Base-by-base conservation (phyloP, 345 rosid species). In the Leavenworthia alabamica region DNA sequence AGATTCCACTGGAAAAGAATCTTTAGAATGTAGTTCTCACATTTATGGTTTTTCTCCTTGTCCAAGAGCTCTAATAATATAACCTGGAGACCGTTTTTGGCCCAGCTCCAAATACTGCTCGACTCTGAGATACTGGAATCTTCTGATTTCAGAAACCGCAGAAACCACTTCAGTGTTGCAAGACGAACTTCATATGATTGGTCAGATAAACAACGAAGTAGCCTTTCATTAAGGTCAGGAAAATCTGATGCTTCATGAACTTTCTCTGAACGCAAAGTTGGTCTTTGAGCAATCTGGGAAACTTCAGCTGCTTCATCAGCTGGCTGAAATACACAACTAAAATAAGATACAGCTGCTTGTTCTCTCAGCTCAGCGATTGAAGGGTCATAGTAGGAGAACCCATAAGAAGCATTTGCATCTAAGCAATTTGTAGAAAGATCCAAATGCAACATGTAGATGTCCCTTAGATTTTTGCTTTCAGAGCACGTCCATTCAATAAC, bases 161-260 rank as follows among this genome's bases (percentile, higher is more conserved):
- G 75, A 62, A 89, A 73, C 97, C 97, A 92, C 72, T 92, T 89
- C 64, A 92, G 62, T 66, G 97, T 86, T 64, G 84, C 82, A 43
- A 83, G 84, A 54, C 88, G 89, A 78, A 89, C 94, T 78, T 92
- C 99, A 78, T 86, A 92, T 20, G 85, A 82, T 41, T 88, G 83
- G 73, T 89, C 93, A 48, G 83, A 81, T 70, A 89, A 57, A 58
- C 83, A 78, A 17, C 77, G 73, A 29, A 78, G 65, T 70, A 92
- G 67, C 81, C 79, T 80, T 49, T 81, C 88, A 26, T 64, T 73
- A 45, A 79, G 79, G 47, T 82, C 80, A 7, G 65, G 31, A 73
- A 69, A 79, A 56, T 68, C 74, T 46, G 47, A 64, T 48, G 58
- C 69, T 71, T 76, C 83, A 56, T 56, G 56, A 41, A 24, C 64